Evolutionary conservation across 139 green algal species (phyloP).

Genomic region (Eudorina sp.): DNA sequence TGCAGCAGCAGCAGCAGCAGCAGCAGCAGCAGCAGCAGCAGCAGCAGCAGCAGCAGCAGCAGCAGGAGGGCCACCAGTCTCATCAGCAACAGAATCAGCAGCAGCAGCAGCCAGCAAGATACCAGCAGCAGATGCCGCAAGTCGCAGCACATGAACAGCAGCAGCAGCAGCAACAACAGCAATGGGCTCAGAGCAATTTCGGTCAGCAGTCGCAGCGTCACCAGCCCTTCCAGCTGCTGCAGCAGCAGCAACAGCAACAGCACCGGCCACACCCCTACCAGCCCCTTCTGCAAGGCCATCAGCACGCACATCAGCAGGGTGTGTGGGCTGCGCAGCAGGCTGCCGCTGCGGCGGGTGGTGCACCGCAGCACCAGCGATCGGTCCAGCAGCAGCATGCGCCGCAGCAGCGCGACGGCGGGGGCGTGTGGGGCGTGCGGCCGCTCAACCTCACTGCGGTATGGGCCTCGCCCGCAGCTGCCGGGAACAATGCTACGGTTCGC

Average conservation of each 20-base stretch:
- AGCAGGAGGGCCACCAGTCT: background rate
- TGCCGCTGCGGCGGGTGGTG: too few species aligned
- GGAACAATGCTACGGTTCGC: too few species aligned
- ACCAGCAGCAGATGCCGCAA: background rate
- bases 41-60: background rate
- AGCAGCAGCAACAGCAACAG: background rate
- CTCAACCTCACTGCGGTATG: too few species aligned
- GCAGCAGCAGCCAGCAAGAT: background rate
- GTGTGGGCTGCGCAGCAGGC: background rate
- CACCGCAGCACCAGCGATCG: too few species aligned
- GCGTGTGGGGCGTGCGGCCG: too few species aligned
- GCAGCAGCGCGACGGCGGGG: too few species aligned
- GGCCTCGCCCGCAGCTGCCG: too few species aligned
- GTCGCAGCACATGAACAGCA: background rate
- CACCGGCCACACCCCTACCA: too few species aligned
- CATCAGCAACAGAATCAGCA: background rate
- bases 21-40: background rate
- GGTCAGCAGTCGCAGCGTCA: background rate
- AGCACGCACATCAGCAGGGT: background rate
- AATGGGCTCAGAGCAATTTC: too few species aligned
- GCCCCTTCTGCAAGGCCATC: too few species aligned
- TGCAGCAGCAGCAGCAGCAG: conserved; percentile 4
- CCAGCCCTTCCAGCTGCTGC: background rate
- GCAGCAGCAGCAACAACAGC: background rate
- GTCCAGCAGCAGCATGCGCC: too few species aligned